A percentile compares a stretch with the other conserved stretches of the same genome.
Conservation (phyloP, 176 grass and related monocot genomes). For the Rhipidocladum racemiflorum region DNA sequence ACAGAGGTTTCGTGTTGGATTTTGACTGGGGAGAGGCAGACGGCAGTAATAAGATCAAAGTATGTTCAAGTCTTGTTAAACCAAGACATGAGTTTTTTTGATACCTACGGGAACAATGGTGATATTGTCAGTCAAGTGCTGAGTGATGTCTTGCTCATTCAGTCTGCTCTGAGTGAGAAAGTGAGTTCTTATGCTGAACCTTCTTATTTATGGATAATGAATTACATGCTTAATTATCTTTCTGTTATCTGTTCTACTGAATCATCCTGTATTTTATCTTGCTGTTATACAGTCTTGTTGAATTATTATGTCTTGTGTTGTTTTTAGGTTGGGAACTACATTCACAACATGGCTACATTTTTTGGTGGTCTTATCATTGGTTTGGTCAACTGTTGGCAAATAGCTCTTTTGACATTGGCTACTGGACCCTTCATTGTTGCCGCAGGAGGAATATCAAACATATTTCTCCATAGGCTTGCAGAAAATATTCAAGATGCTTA, state of each 20-base stretch:
- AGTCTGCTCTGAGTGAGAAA: conserved; percentile 96
- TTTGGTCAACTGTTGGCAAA: conserved; percentile 97
- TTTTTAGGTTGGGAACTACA: conserved; percentile 92
- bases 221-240: neutral
- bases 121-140: conserved; percentile 99
- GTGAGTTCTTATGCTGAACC: conserved; percentile 37
- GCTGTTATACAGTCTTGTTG: neutral
- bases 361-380: conserved; percentile 92
- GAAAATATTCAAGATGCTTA: conserved; percentile 99
- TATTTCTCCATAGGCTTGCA: conserved; percentile 97
- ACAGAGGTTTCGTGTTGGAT: conserved; percentile 99
- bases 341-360: conserved; percentile 99
- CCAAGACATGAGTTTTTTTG: conserved; percentile 99
- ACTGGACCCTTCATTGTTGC: conserved; percentile 98
- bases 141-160: conserved; percentile 95
- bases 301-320: neutral
- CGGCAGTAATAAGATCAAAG: conserved; percentile 88
- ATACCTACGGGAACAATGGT: conserved; percentile 95
- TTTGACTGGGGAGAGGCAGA: conserved; percentile 97
- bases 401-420: conserved; percentile 85
- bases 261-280: neutral
- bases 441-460: conserved; percentile 99
- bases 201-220: neutral
- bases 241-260: neutral
- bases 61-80: conserved; percentile 93